These are phyloP conservation scores for Pleoardoris graminearum DNA, from an alignment of 2,329 filamentous ascomycete genomes.

Conservation along the genomic window DNA sequence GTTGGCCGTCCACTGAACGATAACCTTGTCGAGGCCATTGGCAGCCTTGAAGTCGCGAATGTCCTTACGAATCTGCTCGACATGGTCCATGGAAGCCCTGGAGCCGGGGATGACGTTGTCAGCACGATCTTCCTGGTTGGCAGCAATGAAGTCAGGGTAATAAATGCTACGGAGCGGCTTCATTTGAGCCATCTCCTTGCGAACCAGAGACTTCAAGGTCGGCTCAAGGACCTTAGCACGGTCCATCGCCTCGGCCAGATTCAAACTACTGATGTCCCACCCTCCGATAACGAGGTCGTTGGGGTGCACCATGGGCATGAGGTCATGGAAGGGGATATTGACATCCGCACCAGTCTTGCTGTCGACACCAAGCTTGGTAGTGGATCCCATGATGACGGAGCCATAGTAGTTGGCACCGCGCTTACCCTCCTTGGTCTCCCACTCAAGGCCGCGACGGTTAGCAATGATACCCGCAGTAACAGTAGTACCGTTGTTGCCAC, in stretches of 20 bases:
- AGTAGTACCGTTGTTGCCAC: slow-evolving; percentile 97
- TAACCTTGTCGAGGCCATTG: slow-evolving; percentile 88
- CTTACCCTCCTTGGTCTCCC: slow-evolving; percentile 91
- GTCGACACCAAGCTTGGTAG: slow-evolving; percentile 92
- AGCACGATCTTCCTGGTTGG: slow-evolving; percentile 95
- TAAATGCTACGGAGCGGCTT: slow-evolving; percentile 92
- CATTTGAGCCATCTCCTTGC: slow-evolving; percentile 90
- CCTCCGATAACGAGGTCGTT: slow-evolving; percentile 94
- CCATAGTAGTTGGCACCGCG: slow-evolving; percentile 96
- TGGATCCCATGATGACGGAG: slow-evolving; percentile 95
- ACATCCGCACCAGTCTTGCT: slow-evolving; percentile 82
- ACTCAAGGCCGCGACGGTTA: slow-evolving; percentile 82
- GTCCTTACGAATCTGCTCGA: slow-evolving; percentile 90
- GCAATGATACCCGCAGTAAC: slow-evolving; percentile 96
- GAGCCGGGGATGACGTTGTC: slow-evolving; percentile 84
- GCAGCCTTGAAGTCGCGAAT: slow-evolving; percentile 91
- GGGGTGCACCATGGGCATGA: slow-evolving; percentile 95
- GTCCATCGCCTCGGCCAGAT: slow-evolving; percentile 91
- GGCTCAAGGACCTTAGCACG: slow-evolving; percentile 93
- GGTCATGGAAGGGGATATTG: slow-evolving; percentile 92
- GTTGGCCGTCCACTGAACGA: slow-evolving; percentile 98
- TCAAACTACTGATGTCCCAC: slow-evolving; percentile 95
- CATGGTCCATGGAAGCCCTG: slow-evolving; percentile 84
- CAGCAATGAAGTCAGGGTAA: slow-evolving; percentile 98
- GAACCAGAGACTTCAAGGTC: slow-evolving; percentile 84